Evolutionary conservation across 495 filamentous ascomycete genomes (phyloP), one percentile per base, ranked within the genome.

Genomic region (Penicillium salamii): DNA sequence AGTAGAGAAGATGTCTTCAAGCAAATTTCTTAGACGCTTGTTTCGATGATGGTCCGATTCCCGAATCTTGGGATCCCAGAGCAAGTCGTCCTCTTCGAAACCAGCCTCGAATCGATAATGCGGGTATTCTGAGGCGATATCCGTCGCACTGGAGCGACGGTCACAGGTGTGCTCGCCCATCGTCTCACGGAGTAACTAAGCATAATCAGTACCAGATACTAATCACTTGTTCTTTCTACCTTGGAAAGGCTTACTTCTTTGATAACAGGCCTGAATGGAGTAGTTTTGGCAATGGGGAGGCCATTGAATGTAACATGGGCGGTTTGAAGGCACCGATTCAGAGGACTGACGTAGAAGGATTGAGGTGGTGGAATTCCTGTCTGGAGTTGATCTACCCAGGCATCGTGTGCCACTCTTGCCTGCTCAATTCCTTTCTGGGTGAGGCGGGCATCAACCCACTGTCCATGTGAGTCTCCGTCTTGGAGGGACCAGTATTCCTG

Each of bases 141-240:
- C 75, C 5, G 79, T 70, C 52, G 79, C 80, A 19, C 59, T 71
- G 31, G 80, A 79, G 0, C 90, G 78, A 4, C 79, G 78, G 65
- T 96, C 90, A 69, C 90, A 96, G 7, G 89, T 93, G 62, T 95
- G 90, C 24, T 83, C 71, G 15, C 85, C 82, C 47, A 91, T 78
- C 1, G 81, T 79, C 65, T 96, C 90, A 24, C 90, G 80, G 35
- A 93, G 65, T 15, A 82, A 65, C 69, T 73, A 35, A 15, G 24
- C 19, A 2, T 0, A 5, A 42, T 21, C 11, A 24, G 35, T 13
- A 24, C 15, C 23, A 4, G n/a, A 26, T 26, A 8, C 8, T 3
- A 26, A 8, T 26, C 4, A 26, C 4, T 3, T 3, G 23, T 33
- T 23, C 20, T 3, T 17, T 21, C 17, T 8, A 7, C 1, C 9